Conservation (phyloP, 2,329 filamentous ascomycete genomes). For the Sarocladiaceae sp. region DNA sequence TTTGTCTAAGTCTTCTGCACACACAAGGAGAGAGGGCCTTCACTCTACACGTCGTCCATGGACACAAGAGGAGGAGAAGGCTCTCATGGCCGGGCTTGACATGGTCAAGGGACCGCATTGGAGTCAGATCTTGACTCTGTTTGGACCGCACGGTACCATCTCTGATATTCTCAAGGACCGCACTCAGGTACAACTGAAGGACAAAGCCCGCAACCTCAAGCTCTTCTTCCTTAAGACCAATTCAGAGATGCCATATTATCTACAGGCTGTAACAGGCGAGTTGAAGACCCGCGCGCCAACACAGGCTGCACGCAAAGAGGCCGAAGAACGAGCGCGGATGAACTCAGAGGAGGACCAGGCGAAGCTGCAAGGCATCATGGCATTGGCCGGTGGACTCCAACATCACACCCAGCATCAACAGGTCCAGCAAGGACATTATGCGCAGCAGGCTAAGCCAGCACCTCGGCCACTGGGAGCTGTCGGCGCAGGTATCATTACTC, state of each 20-base stretch:
- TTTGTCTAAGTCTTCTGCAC: slow-evolving; percentile 50
- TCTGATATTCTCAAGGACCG: slow-evolving; percentile 82
- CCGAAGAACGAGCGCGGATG: slow-evolving; percentile 57
- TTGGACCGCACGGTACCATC: slow-evolving; percentile 73
- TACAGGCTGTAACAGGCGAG: slow-evolving; percentile 85
- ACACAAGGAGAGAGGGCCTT: slow-evolving; percentile 51
- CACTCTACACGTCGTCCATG: slow-evolving; percentile 71
- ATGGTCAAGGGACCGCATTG: slow-evolving; percentile 88
- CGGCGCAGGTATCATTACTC: slow-evolving; percentile 26
- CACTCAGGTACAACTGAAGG: slow-evolving; percentile 88
- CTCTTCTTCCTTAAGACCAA: slow-evolving; percentile 89
- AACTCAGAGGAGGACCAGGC: slow-evolving; percentile 58
- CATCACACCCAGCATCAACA: slow-evolving; percentile 22
- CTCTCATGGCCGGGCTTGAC: slow-evolving; percentile 82
- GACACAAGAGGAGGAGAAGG: slow-evolving; percentile 86
- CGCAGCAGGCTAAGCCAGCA: neutral
- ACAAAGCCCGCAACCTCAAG: slow-evolving; percentile 87
- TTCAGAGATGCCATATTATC: slow-evolving; percentile 83
- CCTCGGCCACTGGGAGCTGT: slow-evolving; percentile 11
- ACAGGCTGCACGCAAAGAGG: slow-evolving; percentile 65
- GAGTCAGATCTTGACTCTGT: slow-evolving; percentile 85
- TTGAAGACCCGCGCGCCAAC: slow-evolving; percentile 79
- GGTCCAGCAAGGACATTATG: slow-evolving; percentile 7
- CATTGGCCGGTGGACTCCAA: slow-evolving; percentile 48
- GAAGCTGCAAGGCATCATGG: slow-evolving; percentile 56